phyloP scores from a whole-genome alignment of 2,329 filamentous ascomycete species.

The Clarireedia hainanense region DNA sequence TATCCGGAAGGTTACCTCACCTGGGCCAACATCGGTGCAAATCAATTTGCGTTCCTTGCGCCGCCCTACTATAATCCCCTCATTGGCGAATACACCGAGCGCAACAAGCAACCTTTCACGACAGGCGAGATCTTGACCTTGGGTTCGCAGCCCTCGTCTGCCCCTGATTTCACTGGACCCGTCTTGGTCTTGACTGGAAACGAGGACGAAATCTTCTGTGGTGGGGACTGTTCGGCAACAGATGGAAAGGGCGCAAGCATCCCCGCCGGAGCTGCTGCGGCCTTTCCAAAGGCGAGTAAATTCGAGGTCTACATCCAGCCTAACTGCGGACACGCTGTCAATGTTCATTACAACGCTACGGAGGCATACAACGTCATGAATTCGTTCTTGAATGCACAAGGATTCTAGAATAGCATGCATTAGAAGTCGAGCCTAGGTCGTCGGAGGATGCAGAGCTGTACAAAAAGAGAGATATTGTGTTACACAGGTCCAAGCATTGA shows the following conservation, averaged over 20 bases:
- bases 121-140: not conserved
- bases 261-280: not conserved
- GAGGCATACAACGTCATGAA: slow-evolving; percentile 6
- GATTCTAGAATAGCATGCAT: not conserved
- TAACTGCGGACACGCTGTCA: not conserved
- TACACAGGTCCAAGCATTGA: not conserved
- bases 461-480: not conserved
- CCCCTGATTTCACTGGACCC: not conserved
- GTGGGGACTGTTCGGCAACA: not conserved
- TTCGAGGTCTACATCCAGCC: not conserved
- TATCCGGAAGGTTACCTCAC: slow-evolving; percentile 1
- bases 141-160: not conserved
- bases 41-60: slow-evolving; percentile 3
- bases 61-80: slow-evolving; percentile 1
- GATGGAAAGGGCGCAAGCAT: not conserved
- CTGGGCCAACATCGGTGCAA: slow-evolving; percentile 1
- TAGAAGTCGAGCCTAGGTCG: no score
- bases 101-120: not conserved
- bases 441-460: not conserved
- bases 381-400: not conserved
- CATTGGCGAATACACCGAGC: not conserved
- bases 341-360: slow-evolving; percentile 1
- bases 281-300: not conserved
- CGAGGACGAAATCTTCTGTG: slow-evolving; percentile 2
- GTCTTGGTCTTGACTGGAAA: not conserved